Conservation (phyloP, 2,329 filamentous ascomycete species). For the Diplodia mutila region DNA sequence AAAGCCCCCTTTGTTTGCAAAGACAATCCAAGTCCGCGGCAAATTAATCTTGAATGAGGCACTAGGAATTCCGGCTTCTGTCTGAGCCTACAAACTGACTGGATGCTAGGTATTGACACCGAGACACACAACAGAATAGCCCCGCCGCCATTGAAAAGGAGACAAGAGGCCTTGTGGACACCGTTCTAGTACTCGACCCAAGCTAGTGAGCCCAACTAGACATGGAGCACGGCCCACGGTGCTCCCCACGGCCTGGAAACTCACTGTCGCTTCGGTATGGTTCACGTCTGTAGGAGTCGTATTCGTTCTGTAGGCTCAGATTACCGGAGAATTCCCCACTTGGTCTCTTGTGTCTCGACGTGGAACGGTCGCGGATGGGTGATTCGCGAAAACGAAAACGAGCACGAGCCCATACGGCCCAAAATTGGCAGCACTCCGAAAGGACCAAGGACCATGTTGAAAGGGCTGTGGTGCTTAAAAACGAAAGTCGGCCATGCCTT, state of each 20-base stretch:
- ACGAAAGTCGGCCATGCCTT: neutral
- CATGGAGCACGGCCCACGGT: neutral
- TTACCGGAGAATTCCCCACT: neutral
- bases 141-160: neutral
- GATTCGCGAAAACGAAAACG: constrained; percentile 12
- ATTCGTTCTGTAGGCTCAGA: constrained; percentile 2
- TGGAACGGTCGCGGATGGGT: neutral
- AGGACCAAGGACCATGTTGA: neutral
- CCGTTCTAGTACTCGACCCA: neutral
- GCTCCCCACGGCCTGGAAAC: neutral
- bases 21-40: neutral
- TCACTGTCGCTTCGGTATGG: neutral
- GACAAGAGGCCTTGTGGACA: neutral
- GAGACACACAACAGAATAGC: neutral
- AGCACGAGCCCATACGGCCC: constrained; percentile 5
- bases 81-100: too few relatives aligned
- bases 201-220: neutral
- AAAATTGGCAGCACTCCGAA: neutral
- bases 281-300: neutral
- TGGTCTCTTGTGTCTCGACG: neutral
- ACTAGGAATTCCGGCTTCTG: neutral
- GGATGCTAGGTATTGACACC: neutral
- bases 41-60: neutral
- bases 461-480: neutral
- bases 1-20: neutral